Conservation (phyloP, 768 basidiomycete species). For the Psilocybe sp. region DNA sequence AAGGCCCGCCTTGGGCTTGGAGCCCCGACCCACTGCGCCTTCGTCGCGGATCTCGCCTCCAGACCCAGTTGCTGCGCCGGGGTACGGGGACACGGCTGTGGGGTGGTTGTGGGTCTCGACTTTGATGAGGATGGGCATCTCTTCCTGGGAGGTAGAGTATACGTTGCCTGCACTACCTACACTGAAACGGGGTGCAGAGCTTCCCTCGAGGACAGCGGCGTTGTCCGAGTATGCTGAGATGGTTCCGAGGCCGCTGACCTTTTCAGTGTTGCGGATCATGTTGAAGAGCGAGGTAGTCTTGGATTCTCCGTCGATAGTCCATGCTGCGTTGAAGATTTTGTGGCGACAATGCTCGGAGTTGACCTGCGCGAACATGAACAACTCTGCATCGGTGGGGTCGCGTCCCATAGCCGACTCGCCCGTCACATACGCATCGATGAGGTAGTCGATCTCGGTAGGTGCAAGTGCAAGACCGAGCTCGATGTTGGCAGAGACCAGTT, state of each 20-base stretch:
- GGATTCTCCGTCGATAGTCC: slow-evolving; percentile 77
- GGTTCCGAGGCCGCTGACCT: slow-evolving; percentile 68
- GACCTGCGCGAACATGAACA: slow-evolving; percentile 99
- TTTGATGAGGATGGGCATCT: slow-evolving; percentile 90
- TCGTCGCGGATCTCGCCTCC: slow-evolving; percentile 99
- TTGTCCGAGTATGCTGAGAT: slow-evolving; percentile 98
- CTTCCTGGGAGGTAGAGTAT: slow-evolving; percentile 62
- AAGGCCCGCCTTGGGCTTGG: slow-evolving; percentile 94
- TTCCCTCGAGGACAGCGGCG: slow-evolving; percentile 89
- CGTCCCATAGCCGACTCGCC: slow-evolving; percentile 64
- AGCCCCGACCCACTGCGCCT: slow-evolving; percentile 92
- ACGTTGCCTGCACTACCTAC: slow-evolving; percentile 32
- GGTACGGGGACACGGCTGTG: slow-evolving; percentile 96
- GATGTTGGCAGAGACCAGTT: slow-evolving; percentile 75
- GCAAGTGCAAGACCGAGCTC: slow-evolving; percentile 89
- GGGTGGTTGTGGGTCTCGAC: slow-evolving; percentile 99
- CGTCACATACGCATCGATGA: slow-evolving; percentile 84
- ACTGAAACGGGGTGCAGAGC: slow-evolving; percentile 71
- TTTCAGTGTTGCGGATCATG: slow-evolving; percentile 97
- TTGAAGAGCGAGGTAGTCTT: slow-evolving; percentile 80
- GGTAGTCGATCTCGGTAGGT: slow-evolving; percentile 86
- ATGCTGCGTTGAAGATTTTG: slow-evolving; percentile 98
- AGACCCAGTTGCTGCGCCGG: slow-evolving; percentile 98
- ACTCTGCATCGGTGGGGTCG: slow-evolving; percentile 93
- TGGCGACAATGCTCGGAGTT: slow-evolving; percentile 99